phyloP scores from a whole-genome alignment of 2,329 filamentous ascomycete species.

The Cercospora sojina region DNA sequence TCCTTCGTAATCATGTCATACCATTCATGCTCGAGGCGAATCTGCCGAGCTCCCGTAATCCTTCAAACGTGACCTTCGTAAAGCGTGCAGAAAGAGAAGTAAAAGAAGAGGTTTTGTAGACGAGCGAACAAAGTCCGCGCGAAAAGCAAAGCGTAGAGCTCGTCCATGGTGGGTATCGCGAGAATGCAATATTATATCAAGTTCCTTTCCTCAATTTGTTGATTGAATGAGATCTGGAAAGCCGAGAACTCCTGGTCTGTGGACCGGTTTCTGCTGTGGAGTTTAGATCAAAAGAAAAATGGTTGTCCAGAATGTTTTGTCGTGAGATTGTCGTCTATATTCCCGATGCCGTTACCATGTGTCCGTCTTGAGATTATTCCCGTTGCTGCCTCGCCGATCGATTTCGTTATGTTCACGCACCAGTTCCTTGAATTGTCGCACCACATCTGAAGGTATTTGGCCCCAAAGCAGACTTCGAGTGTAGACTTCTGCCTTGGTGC shows the following conservation, averaged over 20 bases:
- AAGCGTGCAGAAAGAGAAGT: not conserved
- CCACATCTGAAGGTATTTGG: constrained; percentile 86
- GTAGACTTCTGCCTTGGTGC: constrained; percentile 76
- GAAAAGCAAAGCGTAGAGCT: constrained; percentile 11
- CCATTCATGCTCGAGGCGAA: constrained; percentile 15
- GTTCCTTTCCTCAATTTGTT: not conserved
- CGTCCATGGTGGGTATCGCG: constrained; percentile 23
- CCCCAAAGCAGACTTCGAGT: constrained; percentile 92
- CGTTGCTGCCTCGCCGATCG: constrained; percentile 29
- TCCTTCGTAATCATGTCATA: constrained; percentile 7
- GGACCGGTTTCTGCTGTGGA: constrained; percentile 26
- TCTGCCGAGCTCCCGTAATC: constrained; percentile 13
- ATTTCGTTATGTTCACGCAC: constrained; percentile 61
- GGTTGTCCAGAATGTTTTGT: constrained; percentile 14
- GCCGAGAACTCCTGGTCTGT: constrained; percentile 15
- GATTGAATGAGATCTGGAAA: not conserved
- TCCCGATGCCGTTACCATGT: constrained; percentile 17
- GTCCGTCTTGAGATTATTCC: constrained; percentile 22
- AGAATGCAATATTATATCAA: constrained; percentile 22
- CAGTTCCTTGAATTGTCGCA: constrained; percentile 89
- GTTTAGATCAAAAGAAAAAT: constrained; percentile 13
- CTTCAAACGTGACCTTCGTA: not conserved
- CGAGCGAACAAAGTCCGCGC: not conserved
- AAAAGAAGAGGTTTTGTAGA: not conserved
- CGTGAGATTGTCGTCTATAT: constrained; percentile 21